A percentile compares a stretch with the other conserved stretches of the same genome.
Evolutionary conservation across 306 rosid genomes (phyloP).

Genomic region (Cucurbita moschata): DNA sequence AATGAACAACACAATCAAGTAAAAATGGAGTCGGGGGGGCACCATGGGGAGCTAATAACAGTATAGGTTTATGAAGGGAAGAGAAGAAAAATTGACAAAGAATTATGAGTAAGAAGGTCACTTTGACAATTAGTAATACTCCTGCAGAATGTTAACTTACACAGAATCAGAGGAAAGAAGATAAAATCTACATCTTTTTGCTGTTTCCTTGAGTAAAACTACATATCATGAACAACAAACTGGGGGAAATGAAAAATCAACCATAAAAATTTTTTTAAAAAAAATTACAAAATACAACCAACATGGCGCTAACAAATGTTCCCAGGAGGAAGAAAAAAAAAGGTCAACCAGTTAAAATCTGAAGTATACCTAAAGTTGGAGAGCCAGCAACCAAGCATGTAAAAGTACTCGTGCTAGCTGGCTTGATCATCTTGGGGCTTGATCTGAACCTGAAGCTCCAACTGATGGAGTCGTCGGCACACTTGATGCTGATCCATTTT

Average conservation of each 20-base stretch:
- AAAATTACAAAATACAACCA: background rate
- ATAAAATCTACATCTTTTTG: constrained; percentile 3
- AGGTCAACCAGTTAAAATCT: constrained; percentile 1
- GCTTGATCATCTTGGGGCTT: constrained; percentile 55
- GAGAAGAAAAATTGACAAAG: background rate
- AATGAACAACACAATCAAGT: background rate
- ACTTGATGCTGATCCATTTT: constrained; percentile 73
- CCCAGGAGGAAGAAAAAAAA: background rate
- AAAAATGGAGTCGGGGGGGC: background rate
- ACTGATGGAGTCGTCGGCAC: constrained; percentile 40
- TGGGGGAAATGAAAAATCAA: constrained; percentile 10
- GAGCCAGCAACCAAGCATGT: constrained; percentile 48
- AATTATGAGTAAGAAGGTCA: constrained; percentile 1
- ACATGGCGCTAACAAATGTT: background rate
- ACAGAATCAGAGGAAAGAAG: constrained; percentile 5
- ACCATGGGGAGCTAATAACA: background rate
- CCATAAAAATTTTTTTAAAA: too few species aligned
- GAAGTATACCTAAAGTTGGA: constrained; percentile 26
- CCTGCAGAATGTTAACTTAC: constrained; percentile 6
- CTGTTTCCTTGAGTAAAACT: constrained; percentile 1
- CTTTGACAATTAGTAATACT: background rate
- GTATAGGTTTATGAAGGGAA: background rate
- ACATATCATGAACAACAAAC: constrained; percentile 26
- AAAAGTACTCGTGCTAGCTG: constrained; percentile 55
- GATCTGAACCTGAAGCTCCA: constrained; percentile 76